These are phyloP conservation scores for Ceratobasidium sp. DNA, from an alignment of 1,284 basidiomycete genomes.

Conservation along the genomic window DNA sequence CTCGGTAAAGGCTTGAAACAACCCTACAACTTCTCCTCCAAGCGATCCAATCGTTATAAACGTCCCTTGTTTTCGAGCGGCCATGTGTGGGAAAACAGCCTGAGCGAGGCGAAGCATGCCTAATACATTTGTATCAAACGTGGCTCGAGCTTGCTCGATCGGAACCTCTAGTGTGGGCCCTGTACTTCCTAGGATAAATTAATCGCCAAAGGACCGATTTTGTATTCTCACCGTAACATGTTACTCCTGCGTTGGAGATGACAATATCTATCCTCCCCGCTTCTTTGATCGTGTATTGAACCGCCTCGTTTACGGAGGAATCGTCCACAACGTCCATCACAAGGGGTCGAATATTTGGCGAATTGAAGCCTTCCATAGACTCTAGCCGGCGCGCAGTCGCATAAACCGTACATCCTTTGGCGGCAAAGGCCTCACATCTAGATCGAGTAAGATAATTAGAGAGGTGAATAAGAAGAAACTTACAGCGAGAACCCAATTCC, in stretches of 20 bases:
- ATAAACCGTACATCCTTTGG: constrained; percentile 68
- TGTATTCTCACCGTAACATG: constrained; percentile 44
- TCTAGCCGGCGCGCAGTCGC: constrained; percentile 69
- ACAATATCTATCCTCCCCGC: constrained; percentile 50
- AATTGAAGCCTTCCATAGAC: constrained; percentile 62
- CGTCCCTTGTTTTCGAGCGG: constrained; percentile 48
- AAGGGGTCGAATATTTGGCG: constrained; percentile 58
- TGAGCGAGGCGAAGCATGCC: constrained; percentile 54
- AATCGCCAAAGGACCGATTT: constrained; percentile 11
- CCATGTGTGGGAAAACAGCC: constrained; percentile 54
- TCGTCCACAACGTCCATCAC: constrained; percentile 67
- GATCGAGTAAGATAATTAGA: neutral
- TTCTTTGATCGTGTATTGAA: constrained; percentile 17
- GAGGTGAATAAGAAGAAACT: neutral
- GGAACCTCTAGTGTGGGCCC: constrained; percentile 53
- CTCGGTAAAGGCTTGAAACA: neutral
- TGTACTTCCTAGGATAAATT: constrained; percentile 42
- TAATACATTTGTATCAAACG: constrained; percentile 52
- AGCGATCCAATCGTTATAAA: constrained; percentile 55
- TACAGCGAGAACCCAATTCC: constrained; percentile 42
- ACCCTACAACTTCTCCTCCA: constrained; percentile 48
- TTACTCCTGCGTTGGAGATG: constrained; percentile 52
- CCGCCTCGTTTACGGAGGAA: constrained; percentile 52
- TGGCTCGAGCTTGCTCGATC: constrained; percentile 46
- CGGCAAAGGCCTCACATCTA: constrained; percentile 69